A percentile compares a stretch with the other conserved stretches of the same genome.
Evolutionary conservation across 2,329 filamentous ascomycete species (phyloP).

Genomic region (Coleophoma eucalyptorum): DNA sequence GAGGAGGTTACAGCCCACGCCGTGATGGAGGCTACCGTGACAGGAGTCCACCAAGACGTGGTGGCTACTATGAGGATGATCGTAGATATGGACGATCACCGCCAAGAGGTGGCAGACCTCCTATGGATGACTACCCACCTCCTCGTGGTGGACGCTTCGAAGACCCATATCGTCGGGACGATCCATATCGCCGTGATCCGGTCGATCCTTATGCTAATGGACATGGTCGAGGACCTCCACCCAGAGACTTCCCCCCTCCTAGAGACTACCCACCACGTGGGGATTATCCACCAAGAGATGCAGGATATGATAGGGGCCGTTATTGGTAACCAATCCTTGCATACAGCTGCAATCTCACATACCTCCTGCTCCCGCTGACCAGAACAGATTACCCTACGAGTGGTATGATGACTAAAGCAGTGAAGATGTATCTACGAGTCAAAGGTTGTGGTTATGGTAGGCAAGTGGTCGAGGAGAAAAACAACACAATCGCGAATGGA

Average conservation of each 20-base stretch:
- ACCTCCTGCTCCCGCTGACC: not conserved
- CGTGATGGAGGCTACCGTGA: slow-evolving; percentile 76
- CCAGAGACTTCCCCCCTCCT: slow-evolving; percentile 20
- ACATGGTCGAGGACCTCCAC: slow-evolving; percentile 35
- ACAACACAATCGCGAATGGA: too few relatives aligned
- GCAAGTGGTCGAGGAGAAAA: too few relatives aligned
- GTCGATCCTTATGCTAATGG: slow-evolving; percentile 56
- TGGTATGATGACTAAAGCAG: not conserved
- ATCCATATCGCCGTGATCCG: slow-evolving; percentile 71
- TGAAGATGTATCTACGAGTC: too few relatives aligned
- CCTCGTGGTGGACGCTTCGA: slow-evolving; percentile 44
- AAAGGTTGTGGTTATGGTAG: too few relatives aligned
- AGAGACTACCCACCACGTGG: not conserved
- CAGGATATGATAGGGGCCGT: slow-evolving; percentile 25
- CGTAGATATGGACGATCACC: slow-evolving; percentile 80
- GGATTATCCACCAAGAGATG: slow-evolving; percentile 10
- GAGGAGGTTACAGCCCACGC: slow-evolving; percentile 82
- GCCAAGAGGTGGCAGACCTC: slow-evolving; percentile 57
- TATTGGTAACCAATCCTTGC: slow-evolving; percentile 21
- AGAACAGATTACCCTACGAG: slow-evolving; percentile 1
- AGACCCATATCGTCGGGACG: slow-evolving; percentile 54
- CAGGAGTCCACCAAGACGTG: slow-evolving; percentile 73
- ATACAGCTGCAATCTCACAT: not conserved
- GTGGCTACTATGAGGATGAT: slow-evolving; percentile 81
- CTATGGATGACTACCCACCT: slow-evolving; percentile 74